Base-by-base conservation (phyloP, 2,329 filamentous ascomycete species). In the Cadophora malorum region DNA sequence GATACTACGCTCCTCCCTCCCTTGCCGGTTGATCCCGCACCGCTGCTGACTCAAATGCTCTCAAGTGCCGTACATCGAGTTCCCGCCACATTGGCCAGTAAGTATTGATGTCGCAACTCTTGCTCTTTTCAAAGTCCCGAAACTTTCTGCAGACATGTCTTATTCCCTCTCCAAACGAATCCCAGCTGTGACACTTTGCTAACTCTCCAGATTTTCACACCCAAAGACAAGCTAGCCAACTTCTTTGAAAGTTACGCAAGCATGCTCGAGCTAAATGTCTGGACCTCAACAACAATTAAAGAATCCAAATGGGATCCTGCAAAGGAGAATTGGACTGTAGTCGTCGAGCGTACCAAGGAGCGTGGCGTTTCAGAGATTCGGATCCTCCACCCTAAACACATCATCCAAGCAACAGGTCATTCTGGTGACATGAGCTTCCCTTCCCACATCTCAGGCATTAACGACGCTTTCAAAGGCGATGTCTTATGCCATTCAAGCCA, bases 211-310 rank as follows among this genome's bases (percentile, higher is more conserved):
- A 38, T 60, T 19, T 92, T 90, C 76, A 91, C 89, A 0, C 88
- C 89, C 6, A 92, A 91, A 74, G 89, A 92, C 77, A 92, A 92
- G 74, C 80, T 91, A 0, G 90, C 83, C 1, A 87, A 91, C 50
- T 92, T 87, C 79, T 88, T 92, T 68, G 89, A 91, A 71, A 80
- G 84, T 0, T 92, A 92, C 71, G 89, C 85, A 0, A 83, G 80
- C 5, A 78, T 87, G 0, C 80, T 92, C 21, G 90, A 92, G 72
- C 82, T 92, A 50, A 90, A 91, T 69, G 84, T 91, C 31, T 91
- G 89, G 90, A 86, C 82, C 0, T 79, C 78, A 12, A 87, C 87
- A 0, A 82, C 79, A 1, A 72, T 91, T 0, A 76, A 75, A 1
- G 77, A 79, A 0, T 80, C 84, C 0, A 79, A 79, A 1, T 90